A percentile compares a stretch with the other conserved stretches of the same genome.
These are phyloP conservation scores for Apiotrichum laibachii DNA, from an alignment of 1,284 basidiomycete species.

Conservation along the genomic window DNA sequence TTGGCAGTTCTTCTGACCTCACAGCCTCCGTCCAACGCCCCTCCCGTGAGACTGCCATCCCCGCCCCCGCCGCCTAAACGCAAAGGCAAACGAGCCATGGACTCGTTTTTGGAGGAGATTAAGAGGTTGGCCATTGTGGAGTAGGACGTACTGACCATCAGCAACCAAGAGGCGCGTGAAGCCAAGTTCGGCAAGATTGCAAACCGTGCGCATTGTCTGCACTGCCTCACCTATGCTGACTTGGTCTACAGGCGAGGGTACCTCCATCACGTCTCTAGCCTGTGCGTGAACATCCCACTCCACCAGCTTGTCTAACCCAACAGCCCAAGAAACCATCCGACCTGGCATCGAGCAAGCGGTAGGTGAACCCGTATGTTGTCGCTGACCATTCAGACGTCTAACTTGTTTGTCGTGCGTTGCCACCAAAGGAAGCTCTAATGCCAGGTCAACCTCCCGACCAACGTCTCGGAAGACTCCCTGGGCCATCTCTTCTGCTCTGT, in stretches of 20 bases:
- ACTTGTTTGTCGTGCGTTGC: conserved; percentile 73
- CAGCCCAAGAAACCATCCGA: conserved; percentile 29
- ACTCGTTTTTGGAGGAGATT: conserved; percentile 86
- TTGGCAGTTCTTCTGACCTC: neutral
- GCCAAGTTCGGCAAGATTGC: conserved; percentile 68
- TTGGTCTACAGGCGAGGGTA: conserved; percentile 50
- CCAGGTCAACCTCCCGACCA: conserved; percentile 67
- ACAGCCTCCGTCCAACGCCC: conserved; percentile 55
- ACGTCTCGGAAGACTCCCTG: conserved; percentile 76
- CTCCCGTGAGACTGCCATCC: conserved; percentile 53
- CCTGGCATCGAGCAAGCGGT: conserved; percentile 23
- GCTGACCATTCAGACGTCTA: conserved; percentile 67
- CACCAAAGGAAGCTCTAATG: neutral
- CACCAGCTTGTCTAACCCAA: neutral
- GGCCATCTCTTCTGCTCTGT: conserved; percentile 76
- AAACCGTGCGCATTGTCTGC: conserved; percentile 53
- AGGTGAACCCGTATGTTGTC: conserved; percentile 23
- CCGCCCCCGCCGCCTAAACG: conserved; percentile 64
- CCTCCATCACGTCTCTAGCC: conserved; percentile 81
- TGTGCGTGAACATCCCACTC: conserved; percentile 55
- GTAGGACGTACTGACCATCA: conserved; percentile 41
- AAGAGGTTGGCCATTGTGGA: conserved; percentile 62
- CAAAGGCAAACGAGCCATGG: conserved; percentile 90
- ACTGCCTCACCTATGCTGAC: too few species aligned
- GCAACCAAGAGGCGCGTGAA: conserved; percentile 87